Conservation (phyloP, 257 asterid species). For the Solanum pennellii region DNA sequence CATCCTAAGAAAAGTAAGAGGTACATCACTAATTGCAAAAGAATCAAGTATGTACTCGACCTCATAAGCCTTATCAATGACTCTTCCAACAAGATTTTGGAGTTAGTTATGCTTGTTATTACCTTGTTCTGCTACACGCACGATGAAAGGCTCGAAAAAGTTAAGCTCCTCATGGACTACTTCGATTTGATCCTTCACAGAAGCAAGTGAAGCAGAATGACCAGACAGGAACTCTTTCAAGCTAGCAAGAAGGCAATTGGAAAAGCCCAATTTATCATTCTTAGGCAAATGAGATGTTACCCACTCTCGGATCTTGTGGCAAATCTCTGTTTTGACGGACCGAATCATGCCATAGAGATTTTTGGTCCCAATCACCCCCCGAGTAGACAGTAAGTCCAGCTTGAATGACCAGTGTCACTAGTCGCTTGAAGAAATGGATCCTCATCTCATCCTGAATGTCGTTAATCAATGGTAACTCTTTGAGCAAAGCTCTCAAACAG, state of each 20-base stretch:
- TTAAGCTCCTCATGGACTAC: not conserved
- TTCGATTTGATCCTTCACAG: not conserved
- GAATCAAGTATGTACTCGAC: not conserved
- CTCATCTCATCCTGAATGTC: not conserved
- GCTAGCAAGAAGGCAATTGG: not conserved
- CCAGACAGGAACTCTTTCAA: not conserved
- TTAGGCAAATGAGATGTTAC: not conserved
- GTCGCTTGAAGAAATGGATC: not conserved
- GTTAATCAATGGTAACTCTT: not conserved
- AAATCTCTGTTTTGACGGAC: not conserved
- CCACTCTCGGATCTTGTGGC: not conserved
- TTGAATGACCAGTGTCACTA: not conserved
- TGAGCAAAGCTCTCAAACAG: not conserved
- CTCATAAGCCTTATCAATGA: not conserved
- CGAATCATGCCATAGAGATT: not conserved
- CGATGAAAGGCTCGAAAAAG: not conserved
- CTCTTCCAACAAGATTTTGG: not conserved
- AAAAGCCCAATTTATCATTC: not conserved
- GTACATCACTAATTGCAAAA: not conserved
- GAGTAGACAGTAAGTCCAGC: not conserved
- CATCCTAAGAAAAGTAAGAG: not conserved
- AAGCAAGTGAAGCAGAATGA: not conserved
- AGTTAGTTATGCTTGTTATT: not conserved
- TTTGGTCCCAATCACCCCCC: fast-evolving
- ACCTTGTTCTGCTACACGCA: not conserved